Conservation (phyloP, 495 filamentous ascomycete species). For the Amniculicola lignicola region DNA sequence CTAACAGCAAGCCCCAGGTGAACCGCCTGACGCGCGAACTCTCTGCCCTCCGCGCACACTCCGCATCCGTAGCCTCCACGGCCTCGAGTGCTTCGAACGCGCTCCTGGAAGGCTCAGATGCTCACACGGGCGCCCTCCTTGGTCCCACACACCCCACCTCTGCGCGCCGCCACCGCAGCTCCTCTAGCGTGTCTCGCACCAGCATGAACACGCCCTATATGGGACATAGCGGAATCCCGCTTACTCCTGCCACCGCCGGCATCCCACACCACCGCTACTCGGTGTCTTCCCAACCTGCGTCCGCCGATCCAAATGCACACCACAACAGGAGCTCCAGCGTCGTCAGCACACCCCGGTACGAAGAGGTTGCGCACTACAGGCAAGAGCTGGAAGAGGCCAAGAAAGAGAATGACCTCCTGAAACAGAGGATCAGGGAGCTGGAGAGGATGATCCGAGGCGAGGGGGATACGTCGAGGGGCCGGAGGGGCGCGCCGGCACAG, state of each 20-base stretch:
- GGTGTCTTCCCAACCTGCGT: constrained; percentile 22
- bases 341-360: constrained; percentile 53
- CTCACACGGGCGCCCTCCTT: constrained; percentile 47
- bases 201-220: constrained; percentile 46
- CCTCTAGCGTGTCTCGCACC: constrained; percentile 58
- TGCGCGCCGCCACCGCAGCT: constrained; percentile 63
- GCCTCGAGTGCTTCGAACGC: constrained; percentile 60
- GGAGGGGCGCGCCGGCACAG: constrained; percentile 9
- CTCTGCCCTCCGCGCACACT: constrained; percentile 69
- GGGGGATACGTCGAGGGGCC: constrained; percentile 11
- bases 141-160: constrained; percentile 55
- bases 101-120: constrained; percentile 41
- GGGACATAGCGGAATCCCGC: constrained; percentile 23
- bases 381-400: constrained; percentile 70
- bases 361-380: constrained; percentile 66
- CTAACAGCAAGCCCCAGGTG: constrained; percentile 53
- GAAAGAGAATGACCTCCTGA: constrained; percentile 76
- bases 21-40: constrained; percentile 90
- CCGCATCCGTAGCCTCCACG: constrained; percentile 77
- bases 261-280: constrained; percentile 33
- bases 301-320: constrained; percentile 17
- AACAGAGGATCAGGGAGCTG: constrained; percentile 68
- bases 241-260: constrained; percentile 27
- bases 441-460: constrained; percentile 45
- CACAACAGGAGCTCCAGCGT: constrained; percentile 30